These are phyloP conservation scores for Pichia kudriavzevii DNA, from an alignment of 1,139 yeast species.

Conservation along the genomic window DNA sequence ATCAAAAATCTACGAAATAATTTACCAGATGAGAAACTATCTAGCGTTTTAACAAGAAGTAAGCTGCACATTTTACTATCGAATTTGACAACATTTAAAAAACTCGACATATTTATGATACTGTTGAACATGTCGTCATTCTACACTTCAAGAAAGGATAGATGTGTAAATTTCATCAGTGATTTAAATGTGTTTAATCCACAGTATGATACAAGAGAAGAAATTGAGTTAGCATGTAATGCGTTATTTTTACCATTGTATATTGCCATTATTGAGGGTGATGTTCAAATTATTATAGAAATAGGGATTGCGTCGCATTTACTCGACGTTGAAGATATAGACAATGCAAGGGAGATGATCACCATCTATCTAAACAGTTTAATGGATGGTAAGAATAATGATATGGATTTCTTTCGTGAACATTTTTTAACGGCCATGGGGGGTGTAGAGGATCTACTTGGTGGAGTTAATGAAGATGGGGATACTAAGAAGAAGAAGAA, in stretches of 20 bases:
- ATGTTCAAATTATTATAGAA: slow-evolving; percentile 11
- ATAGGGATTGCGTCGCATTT: slow-evolving; percentile 7
- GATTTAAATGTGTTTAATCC: slow-evolving; percentile 16
- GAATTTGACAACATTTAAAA: slow-evolving; percentile 3
- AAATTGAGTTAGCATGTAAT: slow-evolving; percentile 13
- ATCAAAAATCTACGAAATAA: too few species aligned
- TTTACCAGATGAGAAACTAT: too few species aligned
- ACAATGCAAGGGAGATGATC: slow-evolving; percentile 4
- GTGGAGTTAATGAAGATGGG: neutral
- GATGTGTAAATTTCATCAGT: slow-evolving; percentile 17
- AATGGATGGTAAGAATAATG: neutral
- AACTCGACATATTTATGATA: slow-evolving; percentile 12
- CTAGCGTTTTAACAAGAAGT: too few species aligned
- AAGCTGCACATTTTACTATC: too few species aligned
- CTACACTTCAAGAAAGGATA: slow-evolving; percentile 13
- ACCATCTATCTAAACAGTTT: neutral
- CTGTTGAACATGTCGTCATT: slow-evolving; percentile 14
- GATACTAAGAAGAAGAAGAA: neutral
- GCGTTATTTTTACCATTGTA: slow-evolving; percentile 14
- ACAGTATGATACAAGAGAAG: slow-evolving; percentile 6
- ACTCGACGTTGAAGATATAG: neutral
- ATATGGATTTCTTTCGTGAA: neutral
- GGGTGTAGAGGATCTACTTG: neutral
- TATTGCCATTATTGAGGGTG: slow-evolving; percentile 7
- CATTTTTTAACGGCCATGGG: too few species aligned